Percentiles rank a stretch among this genome's conserved stretches.
These are phyloP conservation scores for Cylindricascospora bacillispora DNA, from an alignment of 1,139 yeast species.

Conservation along the genomic window DNA sequence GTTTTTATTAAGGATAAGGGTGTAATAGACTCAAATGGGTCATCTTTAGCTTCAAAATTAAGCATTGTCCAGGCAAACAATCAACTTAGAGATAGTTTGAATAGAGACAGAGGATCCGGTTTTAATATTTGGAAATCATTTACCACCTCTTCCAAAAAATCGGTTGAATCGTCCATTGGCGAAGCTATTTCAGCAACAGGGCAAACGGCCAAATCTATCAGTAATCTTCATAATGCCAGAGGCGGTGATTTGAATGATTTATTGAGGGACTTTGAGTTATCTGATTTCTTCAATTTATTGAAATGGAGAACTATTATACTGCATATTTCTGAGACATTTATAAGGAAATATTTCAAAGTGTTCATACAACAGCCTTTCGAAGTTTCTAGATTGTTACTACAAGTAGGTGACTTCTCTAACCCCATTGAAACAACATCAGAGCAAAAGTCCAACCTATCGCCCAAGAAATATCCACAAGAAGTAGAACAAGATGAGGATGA, in stretches of 20 bases:
- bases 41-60: conserved; percentile 29
- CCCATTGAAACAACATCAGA: no score
- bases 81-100: conserved; percentile 5
- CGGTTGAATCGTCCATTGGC: conserved; percentile 2
- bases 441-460: conserved; percentile 8
- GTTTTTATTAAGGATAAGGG: conserved; percentile 51
- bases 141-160: conserved; percentile 6
- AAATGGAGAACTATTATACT: conserved; percentile 43
- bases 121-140: conserved; percentile 1
- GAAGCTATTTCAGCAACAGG: no score
- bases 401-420: conserved; percentile 56
- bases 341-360: conserved; percentile 55
- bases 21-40: conserved; percentile 30
- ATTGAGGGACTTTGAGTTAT: conserved; percentile 46
- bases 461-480: conserved; percentile 4
- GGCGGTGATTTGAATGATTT: conserved; percentile 4
- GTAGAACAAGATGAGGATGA: conserved; percentile 23
- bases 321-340: conserved; percentile 45
- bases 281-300: conserved; percentile 48
- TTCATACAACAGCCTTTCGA: conserved; percentile 82
- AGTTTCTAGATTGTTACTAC: conserved; percentile 63
- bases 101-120: conserved; percentile 2
- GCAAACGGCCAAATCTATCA: no score
- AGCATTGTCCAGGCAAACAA: conserved; percentile 15
- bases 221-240: no score